Conservation (phyloP, 2,329 filamentous ascomycete species). For the Neoscytalidium dimidiatum region DNA sequence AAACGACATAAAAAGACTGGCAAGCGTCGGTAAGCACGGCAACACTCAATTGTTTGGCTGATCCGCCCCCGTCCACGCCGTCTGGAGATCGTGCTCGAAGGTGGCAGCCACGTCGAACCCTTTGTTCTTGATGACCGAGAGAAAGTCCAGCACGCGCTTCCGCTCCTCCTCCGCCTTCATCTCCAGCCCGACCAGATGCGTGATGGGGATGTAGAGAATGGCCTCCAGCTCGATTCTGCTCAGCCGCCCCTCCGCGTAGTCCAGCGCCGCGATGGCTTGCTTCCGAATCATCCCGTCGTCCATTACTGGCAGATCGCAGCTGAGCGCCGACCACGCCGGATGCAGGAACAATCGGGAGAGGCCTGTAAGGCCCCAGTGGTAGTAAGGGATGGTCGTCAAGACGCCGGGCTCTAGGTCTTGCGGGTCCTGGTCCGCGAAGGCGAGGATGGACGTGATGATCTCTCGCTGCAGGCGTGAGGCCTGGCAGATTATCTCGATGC, state of each 20-base stretch:
- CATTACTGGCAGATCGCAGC: conserved; percentile 14
- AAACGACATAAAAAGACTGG: not conserved
- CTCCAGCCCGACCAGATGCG: conserved; percentile 13
- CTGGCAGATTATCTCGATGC: conserved; percentile 17
- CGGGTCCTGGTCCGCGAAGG: not conserved
- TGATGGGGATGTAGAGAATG: conserved; percentile 13
- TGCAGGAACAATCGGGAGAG: conserved; percentile 15
- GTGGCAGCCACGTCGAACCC: conserved; percentile 11
- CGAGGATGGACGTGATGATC: conserved; percentile 14
- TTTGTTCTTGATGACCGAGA: conserved; percentile 10
- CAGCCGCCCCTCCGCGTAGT: conserved; percentile 11
- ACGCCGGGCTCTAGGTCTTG: not conserved
- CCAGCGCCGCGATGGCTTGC: conserved; percentile 14
- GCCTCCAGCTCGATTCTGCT: conserved; percentile 14
- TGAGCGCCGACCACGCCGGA: conserved; percentile 13
- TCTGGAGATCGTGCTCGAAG: conserved; percentile 7
- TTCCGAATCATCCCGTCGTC: conserved; percentile 17
- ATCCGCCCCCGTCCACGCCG: not conserved
- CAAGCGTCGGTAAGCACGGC: not conserved
- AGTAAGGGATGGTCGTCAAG: conserved; percentile 4
- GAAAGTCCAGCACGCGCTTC: conserved; percentile 14
- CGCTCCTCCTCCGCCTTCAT: conserved; percentile 15
- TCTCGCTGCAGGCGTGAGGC: conserved; percentile 15
- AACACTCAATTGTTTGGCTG: not conserved
- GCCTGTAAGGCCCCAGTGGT: conserved; percentile 17